Evolutionary conservation across 108 stramenopile genomes (phyloP).

Genomic region (Schizochytrium sp.): DNA sequence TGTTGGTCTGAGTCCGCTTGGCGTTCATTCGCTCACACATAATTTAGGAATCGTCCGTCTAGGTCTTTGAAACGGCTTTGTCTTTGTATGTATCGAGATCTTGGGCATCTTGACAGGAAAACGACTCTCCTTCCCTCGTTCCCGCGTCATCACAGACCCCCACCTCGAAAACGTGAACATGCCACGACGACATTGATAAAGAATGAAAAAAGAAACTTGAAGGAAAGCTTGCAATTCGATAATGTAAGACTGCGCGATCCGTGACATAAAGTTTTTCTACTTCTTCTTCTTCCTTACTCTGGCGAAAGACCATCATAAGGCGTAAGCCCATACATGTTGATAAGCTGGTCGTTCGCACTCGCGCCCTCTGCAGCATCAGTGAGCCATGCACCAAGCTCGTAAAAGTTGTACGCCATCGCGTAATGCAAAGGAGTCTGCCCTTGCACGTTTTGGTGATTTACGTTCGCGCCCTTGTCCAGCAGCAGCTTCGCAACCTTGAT

Average conservation of each 20-base stretch:
- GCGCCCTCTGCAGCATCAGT: slow-evolving; percentile 36
- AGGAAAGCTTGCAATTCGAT: no score
- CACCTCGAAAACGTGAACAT: no score
- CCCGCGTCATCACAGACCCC: no score
- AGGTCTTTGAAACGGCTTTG: no score
- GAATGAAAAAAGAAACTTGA: no score
- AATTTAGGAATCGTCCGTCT: no score
- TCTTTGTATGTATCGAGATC: no score
- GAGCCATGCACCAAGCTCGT: slow-evolving; percentile 64
- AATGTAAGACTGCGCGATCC: neutral
- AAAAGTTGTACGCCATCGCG: slow-evolving; percentile 70
- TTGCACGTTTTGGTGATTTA: slow-evolving; percentile 72
- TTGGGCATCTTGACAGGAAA: no score
- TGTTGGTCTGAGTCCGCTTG: no score
- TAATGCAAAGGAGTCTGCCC: slow-evolving; percentile 74
- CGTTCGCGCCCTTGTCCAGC: slow-evolving; percentile 65
- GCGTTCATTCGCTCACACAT: no score
- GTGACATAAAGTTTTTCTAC: neutral
- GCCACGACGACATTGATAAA: no score
- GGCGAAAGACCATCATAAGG: slow-evolving; percentile 58
- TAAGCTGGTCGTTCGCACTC: slow-evolving; percentile 50
- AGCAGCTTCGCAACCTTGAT: slow-evolving; percentile 57
- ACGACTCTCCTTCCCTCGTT: no score
- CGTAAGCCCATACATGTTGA: slow-evolving; percentile 59
- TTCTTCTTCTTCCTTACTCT: neutral